phyloP scores from a whole-genome alignment of 306 rosid genomes.

The Lathyrus oleraceus region DNA sequence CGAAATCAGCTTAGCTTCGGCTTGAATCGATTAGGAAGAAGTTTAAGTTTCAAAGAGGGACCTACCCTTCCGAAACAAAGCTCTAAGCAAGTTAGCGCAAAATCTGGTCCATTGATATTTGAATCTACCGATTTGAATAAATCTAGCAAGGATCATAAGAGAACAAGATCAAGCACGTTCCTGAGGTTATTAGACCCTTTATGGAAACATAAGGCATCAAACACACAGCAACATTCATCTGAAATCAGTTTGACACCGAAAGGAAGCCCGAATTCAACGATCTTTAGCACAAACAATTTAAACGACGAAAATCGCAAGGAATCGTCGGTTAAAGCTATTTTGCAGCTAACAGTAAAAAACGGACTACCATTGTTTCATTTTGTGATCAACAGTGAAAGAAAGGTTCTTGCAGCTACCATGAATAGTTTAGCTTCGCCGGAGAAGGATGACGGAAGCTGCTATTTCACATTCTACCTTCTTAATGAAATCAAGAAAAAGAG shows the following conservation, averaged over 20 bases:
- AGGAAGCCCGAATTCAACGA: slow-evolving; percentile 43
- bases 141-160: slow-evolving; percentile 51
- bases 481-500: slow-evolving; percentile 75
- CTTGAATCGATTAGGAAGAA: slow-evolving; percentile 71
- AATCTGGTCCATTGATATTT: slow-evolving; percentile 70
- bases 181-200: slow-evolving; percentile 77
- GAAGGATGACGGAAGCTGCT: slow-evolving; percentile 61
- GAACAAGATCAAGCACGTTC: slow-evolving; percentile 73
- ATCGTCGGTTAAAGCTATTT: slow-evolving; percentile 61
- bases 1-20: slow-evolving; percentile 65
- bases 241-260: slow-evolving; percentile 38
- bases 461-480: slow-evolving; percentile 68
- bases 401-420: slow-evolving; percentile 68
- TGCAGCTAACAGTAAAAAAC: slow-evolving; percentile 69
- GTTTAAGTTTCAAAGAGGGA: slow-evolving; percentile 83
- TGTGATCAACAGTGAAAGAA: slow-evolving; percentile 55
- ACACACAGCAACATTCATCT: slow-evolving; percentile 33
- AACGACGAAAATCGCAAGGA: slow-evolving; percentile 47
- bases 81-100: slow-evolving; percentile 51
- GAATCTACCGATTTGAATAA: slow-evolving; percentile 46
- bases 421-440: slow-evolving; percentile 52
- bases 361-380: slow-evolving; percentile 77
- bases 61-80: slow-evolving; percentile 53
- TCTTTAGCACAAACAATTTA: slow-evolving; percentile 42
- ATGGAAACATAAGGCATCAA: slow-evolving; percentile 59